A percentile compares a stretch with the other conserved stretches of the same genome.
Conservation (phyloP, 805 yeast species). For the Soucietia sequanensis region DNA sequence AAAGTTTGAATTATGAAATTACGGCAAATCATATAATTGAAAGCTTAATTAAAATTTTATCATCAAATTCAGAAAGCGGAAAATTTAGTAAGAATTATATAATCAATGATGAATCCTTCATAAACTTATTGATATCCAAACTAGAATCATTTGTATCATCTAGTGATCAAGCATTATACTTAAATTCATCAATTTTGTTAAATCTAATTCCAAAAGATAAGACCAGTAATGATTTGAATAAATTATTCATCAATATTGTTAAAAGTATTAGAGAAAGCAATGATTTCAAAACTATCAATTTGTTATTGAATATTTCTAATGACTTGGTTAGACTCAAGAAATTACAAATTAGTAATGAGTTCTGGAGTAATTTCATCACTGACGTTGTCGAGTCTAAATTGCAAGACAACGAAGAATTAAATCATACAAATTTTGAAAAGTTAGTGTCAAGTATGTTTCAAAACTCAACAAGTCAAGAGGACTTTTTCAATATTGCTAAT, state of each 20-base stretch:
- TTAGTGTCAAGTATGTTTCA: conserved; percentile 8
- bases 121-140: conserved; percentile 15
- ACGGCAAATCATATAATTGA: conserved; percentile 26
- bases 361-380: neutral
- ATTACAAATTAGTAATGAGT: neutral
- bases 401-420: too few species aligned
- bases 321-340: too few species aligned
- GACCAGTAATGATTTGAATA: conserved; percentile 1
- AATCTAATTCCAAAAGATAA: conserved; percentile 4
- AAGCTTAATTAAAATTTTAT: conserved; percentile 17
- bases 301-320: conserved; percentile 7
- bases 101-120: conserved; percentile 12
- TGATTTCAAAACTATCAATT: conserved; percentile 2
- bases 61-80: neutral
- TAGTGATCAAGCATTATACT: conserved; percentile 24
- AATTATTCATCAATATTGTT: neutral
- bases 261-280: conserved; percentile 1
- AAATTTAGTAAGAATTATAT: too few species aligned
- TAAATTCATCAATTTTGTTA: conserved; percentile 19
- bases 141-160: conserved; percentile 21
- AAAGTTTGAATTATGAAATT: conserved; percentile 24
- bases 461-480: conserved; percentile 1
- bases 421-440: too few species aligned
- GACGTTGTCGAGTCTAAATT: neutral
- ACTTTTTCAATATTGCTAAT: conserved; percentile 5